These are phyloP conservation scores for Rhododendron griersonianum DNA, from an alignment of 148 eudicot species.

Conservation along the genomic window DNA sequence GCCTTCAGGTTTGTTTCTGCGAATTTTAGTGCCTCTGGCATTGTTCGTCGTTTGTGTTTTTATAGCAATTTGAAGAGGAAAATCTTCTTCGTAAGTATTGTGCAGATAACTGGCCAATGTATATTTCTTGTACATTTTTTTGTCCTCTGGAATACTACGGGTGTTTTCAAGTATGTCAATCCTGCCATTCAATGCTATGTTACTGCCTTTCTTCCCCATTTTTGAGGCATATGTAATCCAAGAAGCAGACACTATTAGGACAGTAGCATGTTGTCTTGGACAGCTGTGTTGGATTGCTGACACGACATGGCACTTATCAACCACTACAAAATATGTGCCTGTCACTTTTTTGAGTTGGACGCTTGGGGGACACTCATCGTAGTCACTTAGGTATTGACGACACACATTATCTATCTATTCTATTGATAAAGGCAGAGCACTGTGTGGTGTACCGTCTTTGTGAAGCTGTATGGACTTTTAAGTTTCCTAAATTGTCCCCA, in stretches of 20 bases:
- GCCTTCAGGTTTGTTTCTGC: slow-evolving; percentile 77
- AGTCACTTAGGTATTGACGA: background rate
- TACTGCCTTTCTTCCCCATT: background rate
- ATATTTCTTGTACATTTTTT: background rate
- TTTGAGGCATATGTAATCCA: background rate
- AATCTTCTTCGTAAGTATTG: background rate
- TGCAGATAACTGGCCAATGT: background rate
- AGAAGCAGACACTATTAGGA: background rate
- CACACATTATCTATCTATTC: background rate
- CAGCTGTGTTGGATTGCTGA: background rate
- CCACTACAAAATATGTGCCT: background rate
- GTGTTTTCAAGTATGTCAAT: background rate
- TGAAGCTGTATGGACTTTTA: background rate
- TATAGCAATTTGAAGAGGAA: background rate
- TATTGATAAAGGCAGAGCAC: background rate
- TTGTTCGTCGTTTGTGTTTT: background rate
- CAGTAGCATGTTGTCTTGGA: background rate
- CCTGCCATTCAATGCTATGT: background rate
- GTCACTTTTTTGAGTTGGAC: background rate
- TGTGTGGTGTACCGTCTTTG: background rate
- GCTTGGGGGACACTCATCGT: background rate
- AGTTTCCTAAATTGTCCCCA: background rate
- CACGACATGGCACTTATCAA: background rate
- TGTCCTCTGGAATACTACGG: background rate
- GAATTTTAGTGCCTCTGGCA: slow-evolving; percentile 1